Conservation (phyloP, 2,329 filamentous ascomycete species). For the Nothomitra cinnamomea region DNA sequence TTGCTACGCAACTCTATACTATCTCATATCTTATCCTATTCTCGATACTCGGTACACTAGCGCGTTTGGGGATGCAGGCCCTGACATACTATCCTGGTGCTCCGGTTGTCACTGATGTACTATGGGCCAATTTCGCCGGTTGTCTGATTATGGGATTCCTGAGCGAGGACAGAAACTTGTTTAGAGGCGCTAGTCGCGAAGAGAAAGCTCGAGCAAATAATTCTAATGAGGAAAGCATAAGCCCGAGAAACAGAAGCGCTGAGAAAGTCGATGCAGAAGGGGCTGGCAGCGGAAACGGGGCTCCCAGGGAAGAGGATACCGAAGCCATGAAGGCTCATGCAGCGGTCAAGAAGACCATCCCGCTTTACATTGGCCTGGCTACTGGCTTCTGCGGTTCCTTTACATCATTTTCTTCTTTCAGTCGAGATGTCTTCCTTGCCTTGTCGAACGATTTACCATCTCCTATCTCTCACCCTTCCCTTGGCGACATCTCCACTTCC, state of each 20-base stretch:
- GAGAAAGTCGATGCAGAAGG: constrained; percentile 22
- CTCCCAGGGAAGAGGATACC: not conserved
- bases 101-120: constrained; percentile 52
- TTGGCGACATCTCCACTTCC: constrained; percentile 13
- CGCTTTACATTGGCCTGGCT: constrained; percentile 70
- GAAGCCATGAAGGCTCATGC: constrained; percentile 12
- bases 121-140: constrained; percentile 82
- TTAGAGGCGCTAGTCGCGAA: constrained; percentile 25
- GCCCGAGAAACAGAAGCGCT: not conserved
- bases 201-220: constrained; percentile 39
- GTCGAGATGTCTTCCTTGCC: constrained; percentile 63
- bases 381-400: constrained; percentile 83
- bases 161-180: constrained; percentile 58
- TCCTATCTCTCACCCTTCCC: constrained; percentile 27
- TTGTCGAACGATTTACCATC: constrained; percentile 55
- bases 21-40: constrained; percentile 75
- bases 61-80: constrained; percentile 62
- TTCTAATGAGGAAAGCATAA: not conserved
- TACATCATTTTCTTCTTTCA: constrained; percentile 78
- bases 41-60: constrained; percentile 67
- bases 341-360: constrained; percentile 35
- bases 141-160: constrained; percentile 76
- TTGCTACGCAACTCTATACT: constrained; percentile 47
- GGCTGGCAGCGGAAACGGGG: not conserved
- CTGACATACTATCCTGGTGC: constrained; percentile 65